phyloP scores from a whole-genome alignment of 306 rosid genomes.

The Hippophae tibetana region DNA sequence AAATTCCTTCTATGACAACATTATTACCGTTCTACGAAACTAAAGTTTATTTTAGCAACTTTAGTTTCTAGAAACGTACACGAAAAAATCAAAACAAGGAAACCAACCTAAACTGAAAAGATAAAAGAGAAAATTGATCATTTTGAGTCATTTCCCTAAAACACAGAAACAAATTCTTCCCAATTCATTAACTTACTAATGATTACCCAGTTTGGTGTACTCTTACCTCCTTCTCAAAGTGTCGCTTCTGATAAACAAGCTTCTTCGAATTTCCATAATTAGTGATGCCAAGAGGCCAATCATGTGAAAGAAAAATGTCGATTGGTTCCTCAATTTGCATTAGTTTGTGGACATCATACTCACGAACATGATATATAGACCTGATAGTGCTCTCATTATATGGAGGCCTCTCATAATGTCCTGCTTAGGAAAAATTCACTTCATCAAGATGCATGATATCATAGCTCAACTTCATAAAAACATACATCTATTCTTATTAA shows the following conservation, averaged over 20 bases:
- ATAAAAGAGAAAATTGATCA: background rate
- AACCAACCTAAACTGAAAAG: background rate
- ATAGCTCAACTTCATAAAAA: background rate
- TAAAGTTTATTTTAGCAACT: background rate
- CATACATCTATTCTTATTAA: background rate
- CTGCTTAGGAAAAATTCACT: constrained; percentile 30
- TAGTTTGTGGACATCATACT: constrained; percentile 73
- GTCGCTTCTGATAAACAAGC: constrained; percentile 47
- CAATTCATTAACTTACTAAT: constrained; percentile 1
- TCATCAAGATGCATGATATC: background rate
- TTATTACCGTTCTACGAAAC: background rate
- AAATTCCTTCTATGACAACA: background rate
- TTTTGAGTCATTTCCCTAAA: background rate
- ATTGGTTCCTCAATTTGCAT: constrained; percentile 72
- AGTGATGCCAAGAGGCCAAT: constrained; percentile 88
- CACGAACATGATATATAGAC: constrained; percentile 87
- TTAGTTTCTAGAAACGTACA: background rate
- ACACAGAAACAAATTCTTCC: background rate
- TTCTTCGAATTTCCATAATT: constrained; percentile 72
- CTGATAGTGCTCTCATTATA: constrained; percentile 52
- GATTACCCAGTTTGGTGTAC: background rate
- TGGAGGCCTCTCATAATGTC: constrained; percentile 94
- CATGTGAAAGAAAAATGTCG: constrained; percentile 87
- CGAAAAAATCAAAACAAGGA: background rate
- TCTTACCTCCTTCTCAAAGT: constrained; percentile 61